Evolutionary conservation across 2,329 filamentous ascomycete species (phyloP).

Genomic region (Coniochaeta sp.): DNA sequence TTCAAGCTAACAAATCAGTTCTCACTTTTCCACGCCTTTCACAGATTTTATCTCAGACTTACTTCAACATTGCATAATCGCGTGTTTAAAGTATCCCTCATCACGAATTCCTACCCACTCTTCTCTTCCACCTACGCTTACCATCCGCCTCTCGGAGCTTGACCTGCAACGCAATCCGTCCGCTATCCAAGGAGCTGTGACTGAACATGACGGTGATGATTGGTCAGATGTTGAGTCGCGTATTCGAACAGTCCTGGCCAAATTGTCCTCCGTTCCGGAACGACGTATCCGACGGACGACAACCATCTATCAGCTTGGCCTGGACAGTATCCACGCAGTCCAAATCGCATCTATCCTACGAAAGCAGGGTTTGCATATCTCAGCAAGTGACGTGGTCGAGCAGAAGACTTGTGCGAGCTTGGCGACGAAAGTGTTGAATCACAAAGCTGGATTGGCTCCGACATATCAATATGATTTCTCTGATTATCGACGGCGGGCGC

Average conservation of each 20-base stretch:
- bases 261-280: constrained; percentile 44
- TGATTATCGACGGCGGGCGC: constrained; percentile 13
- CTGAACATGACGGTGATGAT: constrained; percentile 5
- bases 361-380: constrained; percentile 46
- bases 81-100: constrained; percentile 4
- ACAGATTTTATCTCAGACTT: constrained; percentile 5
- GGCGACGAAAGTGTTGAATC: constrained; percentile 13
- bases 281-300: constrained; percentile 49
- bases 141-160: constrained; percentile 1
- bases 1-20: constrained; percentile 5
- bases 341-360: constrained; percentile 67
- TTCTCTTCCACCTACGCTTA: constrained; percentile 4
- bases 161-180: not conserved
- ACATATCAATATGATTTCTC: constrained; percentile 30
- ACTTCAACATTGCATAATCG: constrained; percentile 4
- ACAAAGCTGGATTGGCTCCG: not conserved
- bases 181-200: not conserved
- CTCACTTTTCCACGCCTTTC: constrained; percentile 3
- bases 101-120: constrained; percentile 2
- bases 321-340: constrained; percentile 83
- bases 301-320: constrained; percentile 78
- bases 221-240: constrained; percentile 45
- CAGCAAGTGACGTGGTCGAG: constrained; percentile 69
- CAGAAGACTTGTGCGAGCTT: constrained; percentile 38
- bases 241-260: constrained; percentile 49